Percentiles rank a stretch among this genome's conserved stretches.
Evolutionary conservation across 225 moss, liverwort and hornwort genomes (phyloP).

Genomic region (Straminergon stramineum): DNA sequence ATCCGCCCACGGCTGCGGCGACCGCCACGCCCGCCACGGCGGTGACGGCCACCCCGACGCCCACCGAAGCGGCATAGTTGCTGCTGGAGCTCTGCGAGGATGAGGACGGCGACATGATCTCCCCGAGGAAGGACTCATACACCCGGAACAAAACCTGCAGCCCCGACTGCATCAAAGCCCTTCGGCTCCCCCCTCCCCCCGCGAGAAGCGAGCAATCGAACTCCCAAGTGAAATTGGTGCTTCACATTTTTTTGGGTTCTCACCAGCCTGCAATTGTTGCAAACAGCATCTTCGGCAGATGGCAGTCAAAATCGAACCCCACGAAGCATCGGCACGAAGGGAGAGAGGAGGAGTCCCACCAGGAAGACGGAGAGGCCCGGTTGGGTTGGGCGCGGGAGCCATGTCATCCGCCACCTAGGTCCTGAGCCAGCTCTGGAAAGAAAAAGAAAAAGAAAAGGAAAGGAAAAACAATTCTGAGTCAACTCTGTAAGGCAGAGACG

Average conservation of each 20-base stretch:
- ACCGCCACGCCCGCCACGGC: conserved; percentile 70
- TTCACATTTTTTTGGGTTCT: neutral
- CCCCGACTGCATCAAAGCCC: conserved; percentile 44
- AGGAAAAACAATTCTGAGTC: neutral
- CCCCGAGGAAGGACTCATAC: conserved; percentile 33
- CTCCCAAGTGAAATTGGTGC: neutral
- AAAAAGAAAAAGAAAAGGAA: too few species aligned
- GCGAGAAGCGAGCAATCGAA: neutral
- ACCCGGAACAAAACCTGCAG: conserved; percentile 41
- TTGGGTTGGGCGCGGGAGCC: neutral
- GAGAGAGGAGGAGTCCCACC: neutral
- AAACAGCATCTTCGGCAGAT: conserved; percentile 5
- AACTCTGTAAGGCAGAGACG: neutral
- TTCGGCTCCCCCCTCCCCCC: neutral
- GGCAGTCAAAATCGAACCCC: neutral
- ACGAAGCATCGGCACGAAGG: too few species aligned
- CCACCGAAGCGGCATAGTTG: conserved; percentile 61
- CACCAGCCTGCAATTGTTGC: neutral
- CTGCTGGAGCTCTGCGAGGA: conserved; percentile 35
- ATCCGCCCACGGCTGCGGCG: conserved; percentile 72
- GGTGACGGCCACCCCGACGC: conserved; percentile 59
- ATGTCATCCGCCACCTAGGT: neutral
- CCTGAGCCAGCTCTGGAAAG: neutral
- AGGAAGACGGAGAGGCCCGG: neutral
- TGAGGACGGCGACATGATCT: conserved; percentile 31